phyloP scores from a whole-genome alignment of 352 stramenopile genomes.

The Globisporangium solare region DNA sequence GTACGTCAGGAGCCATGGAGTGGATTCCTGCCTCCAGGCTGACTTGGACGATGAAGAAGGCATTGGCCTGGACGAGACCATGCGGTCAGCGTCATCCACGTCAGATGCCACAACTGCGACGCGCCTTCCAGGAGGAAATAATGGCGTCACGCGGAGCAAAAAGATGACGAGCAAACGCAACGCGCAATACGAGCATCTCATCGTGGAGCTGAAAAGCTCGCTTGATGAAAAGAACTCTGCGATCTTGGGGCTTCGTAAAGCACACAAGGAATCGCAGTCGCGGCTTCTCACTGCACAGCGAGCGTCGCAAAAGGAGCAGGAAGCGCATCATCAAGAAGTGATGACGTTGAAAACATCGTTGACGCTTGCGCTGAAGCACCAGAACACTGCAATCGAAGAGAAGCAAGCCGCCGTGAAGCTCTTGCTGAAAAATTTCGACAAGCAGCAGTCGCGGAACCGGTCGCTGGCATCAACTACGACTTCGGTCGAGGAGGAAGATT shows the following conservation, averaged over 20 bases:
- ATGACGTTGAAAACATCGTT: conserved; percentile 37
- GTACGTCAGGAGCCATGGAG: conserved; percentile 20
- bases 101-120: background rate
- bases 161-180: conserved; percentile 18
- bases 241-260: conserved; percentile 26
- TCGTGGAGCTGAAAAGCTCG: conserved; percentile 57
- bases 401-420: conserved; percentile 46
- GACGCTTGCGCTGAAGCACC: conserved; percentile 31
- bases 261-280: conserved; percentile 30
- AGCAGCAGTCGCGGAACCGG: background rate
- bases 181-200: conserved; percentile 60
- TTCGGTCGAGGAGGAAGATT: conserved; percentile 1
- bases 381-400: conserved; percentile 52
- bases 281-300: conserved; percentile 30
- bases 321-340: conserved; percentile 33
- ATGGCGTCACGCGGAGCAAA: background rate
- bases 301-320: conserved; percentile 39
- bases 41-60: conserved; percentile 54
- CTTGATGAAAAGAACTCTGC: conserved; percentile 39
- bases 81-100: conserved; percentile 15
- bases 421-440: conserved; percentile 33
- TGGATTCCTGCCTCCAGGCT: conserved; percentile 33
- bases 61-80: conserved; percentile 43
- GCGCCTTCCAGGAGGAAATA: background rate
- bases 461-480: conserved; percentile 5